phyloP scores from a whole-genome alignment of 169 alveolate genomes.

The Eimeria tenella region DNA sequence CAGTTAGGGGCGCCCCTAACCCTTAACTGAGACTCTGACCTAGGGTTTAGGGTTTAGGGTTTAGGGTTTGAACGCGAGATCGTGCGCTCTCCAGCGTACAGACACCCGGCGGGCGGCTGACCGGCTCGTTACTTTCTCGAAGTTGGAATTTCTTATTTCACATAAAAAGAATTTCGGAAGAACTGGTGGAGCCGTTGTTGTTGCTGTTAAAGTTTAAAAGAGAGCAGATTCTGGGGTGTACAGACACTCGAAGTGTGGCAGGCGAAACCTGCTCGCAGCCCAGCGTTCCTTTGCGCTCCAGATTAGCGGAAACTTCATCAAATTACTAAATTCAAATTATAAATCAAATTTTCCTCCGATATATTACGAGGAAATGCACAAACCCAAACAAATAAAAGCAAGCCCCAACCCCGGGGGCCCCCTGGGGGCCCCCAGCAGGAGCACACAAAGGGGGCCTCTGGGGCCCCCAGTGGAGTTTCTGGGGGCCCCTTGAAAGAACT shows the following conservation, averaged over 20 bases:
- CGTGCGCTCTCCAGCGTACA: too few relatives aligned
- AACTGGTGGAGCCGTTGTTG: background rate
- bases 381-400: too few relatives aligned
- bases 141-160: too few relatives aligned
- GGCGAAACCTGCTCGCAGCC: background rate
- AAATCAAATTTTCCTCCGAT: background rate
- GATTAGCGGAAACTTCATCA: background rate
- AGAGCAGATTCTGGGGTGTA: too few relatives aligned
- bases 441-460: background rate
- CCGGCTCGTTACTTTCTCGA: too few relatives aligned
- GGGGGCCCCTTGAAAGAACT: too few relatives aligned
- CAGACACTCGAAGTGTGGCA: background rate
- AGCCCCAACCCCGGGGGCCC: background rate
- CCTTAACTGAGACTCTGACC: too few relatives aligned
- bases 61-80: background rate
- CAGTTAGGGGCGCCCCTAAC: too few relatives aligned
- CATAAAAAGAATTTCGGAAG: too few relatives aligned
- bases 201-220: background rate
- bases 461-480: background rate
- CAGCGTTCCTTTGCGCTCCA: background rate
- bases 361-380: background rate
- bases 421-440: background rate
- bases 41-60: background rate
- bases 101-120: too few relatives aligned
- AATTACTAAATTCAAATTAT: background rate